Conservation (phyloP, 2,329 filamentous ascomycete species). For the Pseudogymnoascus sp. region DNA sequence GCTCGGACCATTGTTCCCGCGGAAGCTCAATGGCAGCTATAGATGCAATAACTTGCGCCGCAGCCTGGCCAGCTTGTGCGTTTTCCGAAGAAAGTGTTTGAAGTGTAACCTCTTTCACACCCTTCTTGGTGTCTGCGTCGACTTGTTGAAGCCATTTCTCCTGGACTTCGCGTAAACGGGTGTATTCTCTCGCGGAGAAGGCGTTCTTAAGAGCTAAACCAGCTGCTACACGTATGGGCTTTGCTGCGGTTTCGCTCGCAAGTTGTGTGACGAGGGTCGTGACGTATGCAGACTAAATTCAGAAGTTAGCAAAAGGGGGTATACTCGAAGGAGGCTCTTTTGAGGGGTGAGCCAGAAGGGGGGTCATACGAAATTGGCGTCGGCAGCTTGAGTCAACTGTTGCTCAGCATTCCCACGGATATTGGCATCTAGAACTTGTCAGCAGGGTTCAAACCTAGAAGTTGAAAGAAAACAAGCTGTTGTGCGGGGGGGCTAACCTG, state of each 20-base stretch:
- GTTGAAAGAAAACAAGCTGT: slow-evolving; percentile 12
- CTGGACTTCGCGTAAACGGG: slow-evolving; percentile 82
- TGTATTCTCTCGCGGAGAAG: slow-evolving; percentile 86
- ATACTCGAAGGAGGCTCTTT: slow-evolving; percentile 15
- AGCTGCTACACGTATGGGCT: slow-evolving; percentile 84
- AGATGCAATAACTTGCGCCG: slow-evolving; percentile 90
- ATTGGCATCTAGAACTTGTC: slow-evolving; percentile 63
- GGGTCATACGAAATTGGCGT: slow-evolving; percentile 81
- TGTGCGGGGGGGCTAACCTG: slow-evolving; percentile 55
- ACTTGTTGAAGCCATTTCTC: slow-evolving; percentile 85
- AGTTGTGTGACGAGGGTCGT: slow-evolving; percentile 88
- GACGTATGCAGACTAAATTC: slow-evolving; percentile 75
- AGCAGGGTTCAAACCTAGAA: slow-evolving; percentile 23
- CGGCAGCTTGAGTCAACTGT: slow-evolving; percentile 85
- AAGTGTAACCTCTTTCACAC: slow-evolving; percentile 85
- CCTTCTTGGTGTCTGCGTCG: slow-evolving; percentile 71
- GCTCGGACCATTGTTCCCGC: slow-evolving; percentile 83
- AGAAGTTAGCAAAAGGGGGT: slow-evolving; percentile 18
- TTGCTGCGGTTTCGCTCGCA: slow-evolving; percentile 77
- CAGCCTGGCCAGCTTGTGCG: slow-evolving; percentile 75
- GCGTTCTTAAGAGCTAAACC: slow-evolving; percentile 97
- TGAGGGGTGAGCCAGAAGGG: slow-evolving; percentile 27
- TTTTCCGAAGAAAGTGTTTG: slow-evolving; percentile 77
- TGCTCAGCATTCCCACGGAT: slow-evolving; percentile 88
- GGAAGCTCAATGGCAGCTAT: slow-evolving; percentile 94